Evolutionary conservation across 2,329 filamentous ascomycete genomes (phyloP), one percentile per base, ranked within the genome.

Genomic region (Fusarium sarcochroum): DNA sequence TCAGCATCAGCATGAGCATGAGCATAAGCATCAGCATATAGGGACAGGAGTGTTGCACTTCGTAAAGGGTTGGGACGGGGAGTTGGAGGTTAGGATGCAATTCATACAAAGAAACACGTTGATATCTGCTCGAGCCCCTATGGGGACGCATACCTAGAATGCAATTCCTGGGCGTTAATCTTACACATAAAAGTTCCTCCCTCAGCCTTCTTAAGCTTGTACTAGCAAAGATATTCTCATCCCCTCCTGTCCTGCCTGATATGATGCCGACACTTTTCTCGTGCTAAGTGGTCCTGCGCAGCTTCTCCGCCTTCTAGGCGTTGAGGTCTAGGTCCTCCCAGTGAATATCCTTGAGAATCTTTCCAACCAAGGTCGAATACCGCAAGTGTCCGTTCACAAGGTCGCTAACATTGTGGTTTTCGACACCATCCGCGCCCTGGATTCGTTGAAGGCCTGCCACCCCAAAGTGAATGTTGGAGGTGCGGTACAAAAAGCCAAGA

Each of bases 401-500:
- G 55, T 89, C 85, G 63, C 87, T 90, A 25, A 90, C 86, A 66
- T 92, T 84, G 53, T 91, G 81, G 70, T 92, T 93, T 76, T 93
- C 91, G 54, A 91, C 82, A 38, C 86, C 85, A 51, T 84, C 82
- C 4, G 93, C 88, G 15, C 89, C 90, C 40, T 87, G 83, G 32
- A 96, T 87, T 17, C 87, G 86, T 76, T 97, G 91, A 18, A 98
- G 81, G 1, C 95, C 95, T 0, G 94, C 94, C 34, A 98, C 86
- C 3, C 95, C 94, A 63, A 91, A 90, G 68, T 96, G 90, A 49
- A 95, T 87, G 70, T 91, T 93, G 54, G 91, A 93, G 4, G 89
- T 93, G 50, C 95, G 90, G 77, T 95, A 97, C 38, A 98, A 83
- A 76, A 98, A 97, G 1, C 90, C 94, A 4, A 98, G 89, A 23